Evolutionary conservation across 2,329 filamentous ascomycete species (phyloP), one percentile per base, ranked within the genome.

Genomic region (Triangularia setosa): DNA sequence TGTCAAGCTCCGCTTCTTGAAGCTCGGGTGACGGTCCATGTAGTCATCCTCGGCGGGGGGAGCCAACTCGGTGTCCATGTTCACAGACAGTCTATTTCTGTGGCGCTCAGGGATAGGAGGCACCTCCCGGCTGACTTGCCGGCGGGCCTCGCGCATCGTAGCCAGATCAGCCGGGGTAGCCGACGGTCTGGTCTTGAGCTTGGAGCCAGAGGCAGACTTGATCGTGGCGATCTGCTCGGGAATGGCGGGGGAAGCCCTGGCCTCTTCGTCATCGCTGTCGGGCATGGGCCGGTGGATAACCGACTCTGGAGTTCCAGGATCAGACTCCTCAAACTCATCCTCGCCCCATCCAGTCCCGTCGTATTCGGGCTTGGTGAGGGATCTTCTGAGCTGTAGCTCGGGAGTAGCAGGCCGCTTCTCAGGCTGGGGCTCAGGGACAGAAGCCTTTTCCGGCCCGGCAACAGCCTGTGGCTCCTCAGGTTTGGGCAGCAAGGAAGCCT

Each of bases 201-300:
- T 92, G 11, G 91, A 92, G 7, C 92, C 91, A 23, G 90, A 88
- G 8, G 93, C 90, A 1, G 79, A 77, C 75, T 94, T 95, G 78
- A 98, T 93, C 0, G 94, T 97, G 4, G 94, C 92, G 57, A 92
- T 80, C 56, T 88, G 86, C 71, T 96, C 93, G 1, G 94, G 93
- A 64, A 98, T 87, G 35, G 82, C 82, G 1, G 87, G 87, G 0
- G 87, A 85, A 16, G 52, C 23, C 55, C 86, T 82, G 69, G 76
- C 62, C 12, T 75, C 73, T 9, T 83, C 79, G 1, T 80, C 78
- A 18, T 79, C 76, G 23, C 71, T 56, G 54, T 82, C 79, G 2
- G 79, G 76, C 57, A 91, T 76, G 1, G 88, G 87, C 72, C 93
- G 91, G 67, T 91, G 90, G 68, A 97, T 94, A 23, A 98, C 93